These are phyloP conservation scores for Trichomonas gallinae DNA, from an alignment of 208 protist species.

Conservation along the genomic window DNA sequence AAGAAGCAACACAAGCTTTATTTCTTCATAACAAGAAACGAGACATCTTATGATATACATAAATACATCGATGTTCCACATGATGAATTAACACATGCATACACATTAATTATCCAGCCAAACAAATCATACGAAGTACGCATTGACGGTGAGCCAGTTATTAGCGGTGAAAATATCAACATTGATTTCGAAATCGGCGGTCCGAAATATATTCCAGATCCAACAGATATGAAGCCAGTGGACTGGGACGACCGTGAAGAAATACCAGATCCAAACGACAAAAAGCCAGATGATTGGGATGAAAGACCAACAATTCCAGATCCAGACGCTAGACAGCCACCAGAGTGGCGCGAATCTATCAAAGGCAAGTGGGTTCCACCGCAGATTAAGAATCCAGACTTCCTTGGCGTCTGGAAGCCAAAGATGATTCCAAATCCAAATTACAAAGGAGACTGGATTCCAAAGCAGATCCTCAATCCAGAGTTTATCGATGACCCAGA, in stretches of 20 bases:
- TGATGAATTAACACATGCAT: constrained; percentile 30
- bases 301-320: neutral
- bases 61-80: neutral
- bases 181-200: constrained; percentile 9
- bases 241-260: constrained; percentile 37
- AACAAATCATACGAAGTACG: constrained; percentile 38
- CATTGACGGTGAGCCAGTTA: constrained; percentile 38
- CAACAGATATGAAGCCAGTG: constrained; percentile 29
- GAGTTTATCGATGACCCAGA: constrained; percentile 38
- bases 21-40: constrained; percentile 40
- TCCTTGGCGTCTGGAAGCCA: constrained; percentile 43
- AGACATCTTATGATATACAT: constrained; percentile 24
- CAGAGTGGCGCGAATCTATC: constrained; percentile 44
- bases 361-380: constrained; percentile 46
- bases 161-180: constrained; percentile 20
- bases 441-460: constrained; percentile 42
- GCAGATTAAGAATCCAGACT: constrained; percentile 40
- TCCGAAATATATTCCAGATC: constrained; percentile 37
- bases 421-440: constrained; percentile 48
- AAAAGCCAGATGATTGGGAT: constrained; percentile 36
- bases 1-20: constrained; percentile 29
- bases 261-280: constrained; percentile 25
- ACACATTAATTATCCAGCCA: constrained; percentile 17
- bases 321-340: constrained; percentile 13
- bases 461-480: constrained; percentile 41